Evolutionary conservation across 305 asterid genomes (phyloP), one percentile per base, ranked within the genome.

Genomic region (Solanum hybrid): DNA sequence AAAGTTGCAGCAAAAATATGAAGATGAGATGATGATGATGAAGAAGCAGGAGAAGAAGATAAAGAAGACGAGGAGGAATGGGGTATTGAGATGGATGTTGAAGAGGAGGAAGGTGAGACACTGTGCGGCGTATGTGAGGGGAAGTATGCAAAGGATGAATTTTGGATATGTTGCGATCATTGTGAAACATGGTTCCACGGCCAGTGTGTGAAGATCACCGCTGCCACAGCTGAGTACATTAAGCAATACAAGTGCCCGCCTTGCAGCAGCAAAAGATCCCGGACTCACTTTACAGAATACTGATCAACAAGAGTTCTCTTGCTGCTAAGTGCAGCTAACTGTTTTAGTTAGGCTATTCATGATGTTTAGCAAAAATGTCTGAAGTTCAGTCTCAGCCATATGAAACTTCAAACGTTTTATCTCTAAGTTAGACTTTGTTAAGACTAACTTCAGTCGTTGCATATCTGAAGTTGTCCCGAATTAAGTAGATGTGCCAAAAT

Each of bases 171-270:
- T 90, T 96, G 98, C 26, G 98, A 96, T 90, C 90, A 92, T 20
- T 95, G 98, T 26, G 97, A 95, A 93, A 95, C 93, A 90, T 96
- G 98, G 98, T 95, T 94, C 91, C 98, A 95, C 78, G 98, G 98
- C 12, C 92, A 95, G 91, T 96, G 98, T n/a, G 98, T 95, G 89
- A 95, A 95, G 94, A 93, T 96, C 81, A 95, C 97, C 9, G 97
- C 98, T 36, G 97, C 97, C 42, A 92, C 90, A 86, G 98, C 98
- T 1, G 97, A 95, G 94, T 94, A 93, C 87, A 95, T 95, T 90
- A 95, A 96, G 94, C 95, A 94, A 89, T 96, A 94, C 93, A 96
- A 94, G 90, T 96, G 98, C 57, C 98, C 96, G 9, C 88, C 96
- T 4, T 96, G 97, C 95, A 94, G 89, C 92, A 95, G 90, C 93